Base-by-base conservation (phyloP, 306 rosid genomes). In the Cucurbita moschata region DNA sequence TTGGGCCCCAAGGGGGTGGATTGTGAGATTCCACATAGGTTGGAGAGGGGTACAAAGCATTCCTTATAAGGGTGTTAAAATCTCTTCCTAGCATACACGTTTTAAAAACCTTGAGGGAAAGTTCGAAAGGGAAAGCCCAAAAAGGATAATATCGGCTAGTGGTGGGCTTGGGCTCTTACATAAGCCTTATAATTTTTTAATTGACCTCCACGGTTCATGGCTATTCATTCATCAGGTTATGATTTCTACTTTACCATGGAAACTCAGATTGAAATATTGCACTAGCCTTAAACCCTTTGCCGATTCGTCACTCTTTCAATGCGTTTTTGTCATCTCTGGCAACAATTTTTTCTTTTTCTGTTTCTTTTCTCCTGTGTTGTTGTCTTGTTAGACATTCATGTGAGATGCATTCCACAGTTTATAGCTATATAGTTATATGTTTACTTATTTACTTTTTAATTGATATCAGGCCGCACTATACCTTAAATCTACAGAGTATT, bases 381-480 rank as follows among this genome's bases (percentile, higher is more conserved):
- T 67, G 35, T 30, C 35, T 40, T 21, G 40, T 67, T 67, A 44
- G 54, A 46, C 2, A 42, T 40, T 9, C 7, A 11, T 42, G 46
- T 5, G n/a, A 12, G 13, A 23, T 67, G 55, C 66, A 60, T 62
- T 38, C 21, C 38, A 6, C 42, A 62, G 15, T 46, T 67, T 21
- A 5, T 46, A 12, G 12, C 21, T 67, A 43, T 43, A 43, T 18
- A 13, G 9, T 42, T 64, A 38, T 63, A 39, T 16, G 10, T 14
- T 9, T 9, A 9, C 50, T 63, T 46, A 19, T 67, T 46, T 46
- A 12, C 12, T 46, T 67, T 7, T 46, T 12, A 46, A 67, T 67
- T 67, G 11, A 67, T 19, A 46, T 6, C 88, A 94, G 98, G 91
- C 85, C 92, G 72, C 97, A 94, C 79, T 94, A 94, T 81, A 91